A percentile compares a stretch with the other conserved stretches of the same genome.
phyloP scores from a whole-genome alignment of 805 yeast genomes.

The Candida insectalens region DNA sequence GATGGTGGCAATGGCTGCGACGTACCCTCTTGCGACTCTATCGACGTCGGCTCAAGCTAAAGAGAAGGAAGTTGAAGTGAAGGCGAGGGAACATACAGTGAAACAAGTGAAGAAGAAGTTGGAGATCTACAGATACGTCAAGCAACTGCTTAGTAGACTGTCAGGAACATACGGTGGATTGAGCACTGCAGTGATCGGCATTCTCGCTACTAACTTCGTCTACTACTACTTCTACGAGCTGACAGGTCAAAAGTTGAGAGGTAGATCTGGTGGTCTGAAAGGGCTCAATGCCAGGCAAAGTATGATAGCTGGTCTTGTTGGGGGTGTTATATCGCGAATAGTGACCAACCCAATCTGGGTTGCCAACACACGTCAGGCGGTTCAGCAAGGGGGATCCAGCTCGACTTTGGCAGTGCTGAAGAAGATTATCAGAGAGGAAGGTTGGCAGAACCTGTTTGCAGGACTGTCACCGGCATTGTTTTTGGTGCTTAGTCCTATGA shows the following conservation, averaged over 20 bases:
- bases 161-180: constrained; percentile 74
- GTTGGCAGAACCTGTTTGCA: constrained; percentile 61
- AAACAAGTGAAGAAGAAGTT: neutral
- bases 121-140: constrained; percentile 29
- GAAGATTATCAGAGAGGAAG: constrained; percentile 62
- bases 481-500: constrained; percentile 78
- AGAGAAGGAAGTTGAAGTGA: constrained; percentile 13
- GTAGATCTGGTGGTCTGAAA: constrained; percentile 7
- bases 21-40: constrained; percentile 82
- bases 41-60: constrained; percentile 86
- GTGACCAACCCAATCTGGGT: constrained; percentile 92
- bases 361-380: constrained; percentile 84
- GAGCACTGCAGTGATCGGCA: constrained; percentile 81
- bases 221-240: constrained; percentile 88
- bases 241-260: constrained; percentile 25
- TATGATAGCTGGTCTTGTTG: constrained; percentile 71
- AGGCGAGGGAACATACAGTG: neutral
- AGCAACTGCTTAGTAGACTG: constrained; percentile 48
- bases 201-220: constrained; percentile 75
- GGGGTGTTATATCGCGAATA: constrained; percentile 78
- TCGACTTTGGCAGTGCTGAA: constrained; percentile 46
- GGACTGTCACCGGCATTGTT: constrained; percentile 86
- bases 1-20: constrained; percentile 73
- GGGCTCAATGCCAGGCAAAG: constrained; percentile 57
- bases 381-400: constrained; percentile 22